Base-by-base conservation (phyloP, 352 stramenopile genomes). In the Elongisporangium senticosum region DNA sequence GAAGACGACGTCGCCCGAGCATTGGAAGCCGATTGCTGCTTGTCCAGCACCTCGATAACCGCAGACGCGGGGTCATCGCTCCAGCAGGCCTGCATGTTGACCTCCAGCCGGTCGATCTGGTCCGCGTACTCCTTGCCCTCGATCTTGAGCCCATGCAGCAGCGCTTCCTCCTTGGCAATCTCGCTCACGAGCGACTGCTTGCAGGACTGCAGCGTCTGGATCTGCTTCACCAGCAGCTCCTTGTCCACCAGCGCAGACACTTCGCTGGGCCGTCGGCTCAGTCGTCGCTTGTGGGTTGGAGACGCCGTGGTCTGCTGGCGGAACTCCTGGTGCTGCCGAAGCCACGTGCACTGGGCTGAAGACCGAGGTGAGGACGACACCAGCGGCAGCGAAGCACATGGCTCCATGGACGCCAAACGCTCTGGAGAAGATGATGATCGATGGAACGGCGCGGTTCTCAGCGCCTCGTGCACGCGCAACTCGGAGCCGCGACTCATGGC, bases 131-230 rank as follows among this genome's bases (percentile, higher is more conserved):
- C 53, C 10, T 22, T 58, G 51, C 67, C 66, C 50, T 88, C 74
- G 40, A 72, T 65, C 49, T 87, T 90, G 2, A 88, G 64, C 1
- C 64, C 66, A 47, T 90, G 80, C 5, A 90, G 62, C 11, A 88
- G 55, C 33, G 87, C 69, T 49, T 90, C 80, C 28, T 90, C 78
- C 20, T 76, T 79, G 5, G 74, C 74, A 33, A 90, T 86, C 55
- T 90, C 80, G 3, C 37, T 65, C 26, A 88, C 48, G 3, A 87
- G 66, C 1, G 75, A 84, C 69, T 88, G 78, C 19, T 88, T 87
- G 21, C 76, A 86, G 2, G 76, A 86, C 49, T 88, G 77, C 3
- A 90, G 53, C 11, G 76, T 68, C 22, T 87, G 79, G 43, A 86
- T 86, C 51, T 87, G 77, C 15, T 61, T 61, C 8, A 68, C 59